A percentile compares a stretch with the other conserved stretches of the same genome.
Evolutionary conservation across 192 early-diverging fungal genomes (phyloP).

Genomic region (Pilaira anomala): DNA sequence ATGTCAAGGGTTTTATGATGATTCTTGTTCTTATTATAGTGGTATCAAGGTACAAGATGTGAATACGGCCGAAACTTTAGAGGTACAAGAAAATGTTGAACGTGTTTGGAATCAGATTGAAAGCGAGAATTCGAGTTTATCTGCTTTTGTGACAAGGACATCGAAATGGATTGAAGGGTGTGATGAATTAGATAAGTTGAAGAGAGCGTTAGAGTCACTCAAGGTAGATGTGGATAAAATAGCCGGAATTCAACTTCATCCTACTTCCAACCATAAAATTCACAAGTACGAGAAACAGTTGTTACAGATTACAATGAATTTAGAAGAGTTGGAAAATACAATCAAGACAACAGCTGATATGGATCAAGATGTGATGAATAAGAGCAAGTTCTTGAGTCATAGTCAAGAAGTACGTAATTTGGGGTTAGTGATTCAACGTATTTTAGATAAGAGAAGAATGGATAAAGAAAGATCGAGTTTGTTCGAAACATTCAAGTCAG

Average conservation of each 20-base stretch:
- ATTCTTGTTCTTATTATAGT: constrained; percentile 16
- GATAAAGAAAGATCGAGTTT: constrained; percentile 4
- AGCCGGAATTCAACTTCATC: not conserved
- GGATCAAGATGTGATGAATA: constrained; percentile 7
- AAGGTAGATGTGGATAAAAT: not conserved
- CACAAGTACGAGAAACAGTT: constrained; percentile 5
- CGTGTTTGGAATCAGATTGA: not conserved
- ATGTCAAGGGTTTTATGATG: constrained; percentile 28
- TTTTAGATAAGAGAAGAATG: constrained; percentile 11
- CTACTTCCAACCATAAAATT: not conserved
- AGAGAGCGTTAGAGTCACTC: not conserved
- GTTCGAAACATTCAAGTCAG: not conserved
- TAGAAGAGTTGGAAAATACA: constrained; percentile 7
- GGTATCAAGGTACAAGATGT: constrained; percentile 17
- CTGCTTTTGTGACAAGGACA: constrained; percentile 3
- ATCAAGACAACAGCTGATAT: not conserved
- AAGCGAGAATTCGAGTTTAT: not conserved
- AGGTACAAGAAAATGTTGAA: constrained; percentile 13
- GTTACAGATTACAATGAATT: not conserved
- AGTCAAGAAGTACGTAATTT: not conserved
- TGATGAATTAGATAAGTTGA: constrained; percentile 8
- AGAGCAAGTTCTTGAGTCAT: not conserved
- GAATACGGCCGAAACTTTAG: not conserved
- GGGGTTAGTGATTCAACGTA: not conserved
- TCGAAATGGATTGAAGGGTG: constrained; percentile 12